A percentile compares a stretch with the other conserved stretches of the same genome.
Evolutionary conservation across 495 filamentous ascomycete genomes (phyloP).

Genomic region (Baudoinia panamericana): DNA sequence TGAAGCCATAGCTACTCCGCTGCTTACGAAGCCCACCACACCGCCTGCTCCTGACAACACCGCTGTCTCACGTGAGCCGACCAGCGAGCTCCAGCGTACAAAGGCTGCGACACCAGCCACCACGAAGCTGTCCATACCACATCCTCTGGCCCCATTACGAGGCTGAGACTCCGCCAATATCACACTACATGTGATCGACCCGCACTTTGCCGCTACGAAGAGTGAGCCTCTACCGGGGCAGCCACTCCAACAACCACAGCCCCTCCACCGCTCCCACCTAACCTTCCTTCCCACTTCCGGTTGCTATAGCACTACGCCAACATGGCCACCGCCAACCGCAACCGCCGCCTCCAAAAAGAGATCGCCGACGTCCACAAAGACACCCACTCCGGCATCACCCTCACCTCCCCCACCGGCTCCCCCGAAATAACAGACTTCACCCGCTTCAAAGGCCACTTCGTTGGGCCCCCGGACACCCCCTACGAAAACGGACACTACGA

Average conservation of each 20-base stretch:
- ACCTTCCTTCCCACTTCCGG: not conserved
- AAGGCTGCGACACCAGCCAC: too few species aligned
- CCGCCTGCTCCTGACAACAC: too few species aligned
- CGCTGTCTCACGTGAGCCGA: too few species aligned
- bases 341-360: constrained; percentile 83
- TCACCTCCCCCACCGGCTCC: constrained; percentile 41
- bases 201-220: too few species aligned
- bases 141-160: too few species aligned
- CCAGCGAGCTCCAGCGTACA: too few species aligned
- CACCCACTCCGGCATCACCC: constrained; percentile 53
- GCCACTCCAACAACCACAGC: not conserved
- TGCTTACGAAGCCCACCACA: too few species aligned
- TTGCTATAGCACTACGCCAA: not conserved
- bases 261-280: not conserved
- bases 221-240: constrained; percentile 9
- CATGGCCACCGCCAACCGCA: constrained; percentile 47
- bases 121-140: too few species aligned
- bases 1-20: too few species aligned
- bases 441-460: constrained; percentile 71
- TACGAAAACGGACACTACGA: constrained; percentile 79
- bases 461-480: constrained; percentile 80
- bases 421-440: constrained; percentile 53
- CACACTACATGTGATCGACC: too few species aligned
- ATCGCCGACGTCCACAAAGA: constrained; percentile 75
- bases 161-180: too few species aligned